Percentiles rank a stretch among this genome's conserved stretches.
Evolutionary conservation across 2,329 filamentous ascomycete genomes (phyloP).

Genomic region (Aspergillus neotritici): DNA sequence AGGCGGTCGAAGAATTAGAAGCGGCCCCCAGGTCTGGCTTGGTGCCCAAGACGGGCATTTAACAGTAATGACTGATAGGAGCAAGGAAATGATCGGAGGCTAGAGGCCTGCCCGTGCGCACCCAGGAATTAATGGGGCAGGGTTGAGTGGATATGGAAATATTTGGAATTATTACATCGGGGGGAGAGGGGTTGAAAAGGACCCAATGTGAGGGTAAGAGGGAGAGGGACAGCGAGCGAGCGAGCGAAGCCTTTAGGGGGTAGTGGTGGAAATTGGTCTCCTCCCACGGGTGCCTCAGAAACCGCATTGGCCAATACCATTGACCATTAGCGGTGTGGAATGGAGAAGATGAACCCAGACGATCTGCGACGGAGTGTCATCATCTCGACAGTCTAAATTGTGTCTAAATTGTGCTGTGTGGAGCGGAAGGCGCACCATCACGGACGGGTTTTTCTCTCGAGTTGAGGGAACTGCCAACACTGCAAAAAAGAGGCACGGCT

Average conservation of each 20-base stretch:
- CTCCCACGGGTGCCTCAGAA: background rate
- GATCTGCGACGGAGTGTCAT: constrained; percentile 3
- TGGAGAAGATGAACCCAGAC: constrained; percentile 2
- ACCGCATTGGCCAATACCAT: background rate
- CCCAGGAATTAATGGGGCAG: constrained; percentile 1
- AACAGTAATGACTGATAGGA: background rate
- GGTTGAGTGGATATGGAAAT: background rate
- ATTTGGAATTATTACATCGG: constrained; percentile 4
- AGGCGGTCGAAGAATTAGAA: background rate
- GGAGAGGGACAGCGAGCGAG: background rate
- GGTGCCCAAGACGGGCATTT: no score
- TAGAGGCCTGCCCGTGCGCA: constrained; percentile 4
- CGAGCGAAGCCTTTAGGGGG: background rate
- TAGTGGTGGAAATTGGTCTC: constrained; percentile 1
- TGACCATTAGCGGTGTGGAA: background rate
- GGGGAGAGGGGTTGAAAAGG: background rate
- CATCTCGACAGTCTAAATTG: constrained; percentile 1
- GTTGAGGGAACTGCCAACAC: background rate
- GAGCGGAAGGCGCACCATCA: constrained; percentile 1
- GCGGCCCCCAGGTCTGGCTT: background rate
- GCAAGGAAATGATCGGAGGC: constrained; percentile 4
- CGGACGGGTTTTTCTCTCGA: background rate
- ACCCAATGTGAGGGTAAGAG: background rate
- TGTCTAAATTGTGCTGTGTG: background rate
- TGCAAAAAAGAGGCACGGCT: background rate